A percentile compares a stretch with the other conserved stretches of the same genome.
Conservation (phyloP, 1,284 basidiomycete species). For the Irpex sp. region DNA sequence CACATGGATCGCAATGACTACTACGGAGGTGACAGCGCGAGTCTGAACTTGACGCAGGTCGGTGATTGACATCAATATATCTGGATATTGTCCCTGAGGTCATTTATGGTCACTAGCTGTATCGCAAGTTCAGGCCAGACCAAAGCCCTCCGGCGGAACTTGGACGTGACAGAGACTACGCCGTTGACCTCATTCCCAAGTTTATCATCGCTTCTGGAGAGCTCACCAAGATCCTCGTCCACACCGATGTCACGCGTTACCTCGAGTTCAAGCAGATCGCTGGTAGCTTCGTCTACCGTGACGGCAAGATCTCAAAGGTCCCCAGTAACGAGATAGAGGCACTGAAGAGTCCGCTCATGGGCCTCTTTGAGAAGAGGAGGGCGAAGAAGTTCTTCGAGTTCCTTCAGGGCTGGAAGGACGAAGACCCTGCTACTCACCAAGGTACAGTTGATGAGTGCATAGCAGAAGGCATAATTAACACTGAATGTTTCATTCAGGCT, state of each 20-base stretch:
- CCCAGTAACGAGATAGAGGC: constrained; percentile 98
- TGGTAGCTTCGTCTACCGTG: constrained; percentile 95
- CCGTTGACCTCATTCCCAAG: constrained; percentile 92
- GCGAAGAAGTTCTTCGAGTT: constrained; percentile 99
- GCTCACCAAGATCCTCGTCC: constrained; percentile 96
- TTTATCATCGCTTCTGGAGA: constrained; percentile 99
- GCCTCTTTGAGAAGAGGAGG: constrained; percentile 95
- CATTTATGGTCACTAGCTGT: constrained; percentile 55
- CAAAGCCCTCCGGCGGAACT: constrained; percentile 70
- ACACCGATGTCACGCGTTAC: constrained; percentile 98
- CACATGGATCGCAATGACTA: constrained; percentile 99
- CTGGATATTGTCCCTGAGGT: neutral
- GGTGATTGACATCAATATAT: constrained; percentile 17
- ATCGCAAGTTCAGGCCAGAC: constrained; percentile 89
- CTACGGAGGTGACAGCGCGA: constrained; percentile 97
- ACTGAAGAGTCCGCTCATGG: constrained; percentile 92
- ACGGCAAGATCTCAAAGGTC: constrained; percentile 96
- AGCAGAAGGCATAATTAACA: neutral
- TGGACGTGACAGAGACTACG: constrained; percentile 93
- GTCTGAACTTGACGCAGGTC: constrained; percentile 95
- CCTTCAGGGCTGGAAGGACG: constrained; percentile 92
- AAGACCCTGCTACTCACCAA: constrained; percentile 93
- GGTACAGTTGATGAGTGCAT: constrained; percentile 43
- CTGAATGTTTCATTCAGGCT: constrained; percentile 42
- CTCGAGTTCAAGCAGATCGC: constrained; percentile 99